Evolutionary conservation across 2,329 filamentous ascomycete species (phyloP), one percentile per base, ranked within the genome.

Genomic region (Colletotrichum trifolii): DNA sequence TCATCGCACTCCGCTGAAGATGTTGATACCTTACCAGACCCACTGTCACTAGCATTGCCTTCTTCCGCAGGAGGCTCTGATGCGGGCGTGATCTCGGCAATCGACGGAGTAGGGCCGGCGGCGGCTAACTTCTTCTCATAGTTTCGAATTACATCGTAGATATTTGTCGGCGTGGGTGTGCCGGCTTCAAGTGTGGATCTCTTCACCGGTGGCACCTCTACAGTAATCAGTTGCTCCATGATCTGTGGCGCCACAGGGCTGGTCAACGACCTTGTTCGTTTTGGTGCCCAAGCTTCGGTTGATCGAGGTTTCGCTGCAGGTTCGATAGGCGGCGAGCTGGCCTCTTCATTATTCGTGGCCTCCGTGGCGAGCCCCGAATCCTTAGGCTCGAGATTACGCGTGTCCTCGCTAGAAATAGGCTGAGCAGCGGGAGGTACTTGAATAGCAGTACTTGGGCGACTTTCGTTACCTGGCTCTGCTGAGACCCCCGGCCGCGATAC

Each of bases 111-210:
- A 36, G 46, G 10, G 10, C 49, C 12, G 2, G 55, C 56, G 33
- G 64, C 60, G 4, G 67, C 53, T 39, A 67, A 40, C 56, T 68
- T 68, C 15, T 67, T 48, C 52, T 68, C 67, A 35, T 68, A 68
- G 12, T 60, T 56, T 11, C 64, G 60, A 42, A 68, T 67, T 11
- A 67, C 64, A 17, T 68, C 64, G 45, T 65, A 67, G 8, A 64
- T 67, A 13, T 67, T 65, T 10, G 63, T 65, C 12, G 63, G 63
- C 13, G 63, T 65, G 2, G 52, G 63, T 8, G 58, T 63, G 33
- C 47, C 60, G 33, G 53, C 40, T n/a, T 35, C 58, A 43, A 54
- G n/a, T 10, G 59, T 40, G 8, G 54, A 35, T 11, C 40, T 39
- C 11, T 46, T 42, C 36, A 43, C 47, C 3, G 63, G 58, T 17